Percentiles rank a stretch among this genome's conserved stretches.
These are phyloP conservation scores for Prunus persica DNA, from an alignment of 306 rosid species.

Conservation along the genomic window DNA sequence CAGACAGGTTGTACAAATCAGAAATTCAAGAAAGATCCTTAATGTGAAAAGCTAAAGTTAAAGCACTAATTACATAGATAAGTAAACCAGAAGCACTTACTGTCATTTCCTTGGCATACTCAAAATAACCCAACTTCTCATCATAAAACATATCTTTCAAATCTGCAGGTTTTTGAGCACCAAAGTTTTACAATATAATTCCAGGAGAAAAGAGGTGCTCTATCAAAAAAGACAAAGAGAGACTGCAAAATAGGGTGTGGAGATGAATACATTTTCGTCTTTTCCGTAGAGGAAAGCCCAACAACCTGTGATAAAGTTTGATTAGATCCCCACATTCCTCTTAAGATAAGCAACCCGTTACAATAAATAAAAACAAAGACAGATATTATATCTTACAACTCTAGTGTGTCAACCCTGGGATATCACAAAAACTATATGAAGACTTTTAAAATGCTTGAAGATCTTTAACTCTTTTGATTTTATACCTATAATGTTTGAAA, in stretches of 20 bases:
- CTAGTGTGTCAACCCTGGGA: background rate
- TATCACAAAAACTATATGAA: background rate
- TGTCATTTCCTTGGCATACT: conserved; percentile 75
- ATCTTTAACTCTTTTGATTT: conserved; percentile 9
- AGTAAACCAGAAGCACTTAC: conserved; percentile 42
- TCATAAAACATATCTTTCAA: conserved; percentile 63
- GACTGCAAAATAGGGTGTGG: conserved; percentile 9
- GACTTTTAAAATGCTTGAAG: background rate
- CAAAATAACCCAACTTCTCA: conserved; percentile 71
- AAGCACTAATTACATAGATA: background rate
- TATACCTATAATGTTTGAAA: conserved; percentile 10
- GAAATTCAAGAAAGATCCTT: background rate
- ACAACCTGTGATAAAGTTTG: conserved; percentile 58
- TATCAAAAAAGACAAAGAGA: background rate
- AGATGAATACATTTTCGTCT: conserved; percentile 71
- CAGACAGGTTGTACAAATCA: conserved; percentile 11
- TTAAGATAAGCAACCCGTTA: conserved; percentile 19
- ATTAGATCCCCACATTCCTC: conserved; percentile 24
- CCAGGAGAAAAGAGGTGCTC: background rate
- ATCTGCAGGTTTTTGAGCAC: conserved; percentile 37
- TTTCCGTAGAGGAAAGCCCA: conserved; percentile 65
- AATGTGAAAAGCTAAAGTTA: background rate
- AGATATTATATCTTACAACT: background rate
- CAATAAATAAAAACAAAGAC: background rate
- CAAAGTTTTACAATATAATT: background rate